Conservation (phyloP, 2,329 filamentous ascomycete genomes). For the Colletotrichum tanaceti region DNA sequence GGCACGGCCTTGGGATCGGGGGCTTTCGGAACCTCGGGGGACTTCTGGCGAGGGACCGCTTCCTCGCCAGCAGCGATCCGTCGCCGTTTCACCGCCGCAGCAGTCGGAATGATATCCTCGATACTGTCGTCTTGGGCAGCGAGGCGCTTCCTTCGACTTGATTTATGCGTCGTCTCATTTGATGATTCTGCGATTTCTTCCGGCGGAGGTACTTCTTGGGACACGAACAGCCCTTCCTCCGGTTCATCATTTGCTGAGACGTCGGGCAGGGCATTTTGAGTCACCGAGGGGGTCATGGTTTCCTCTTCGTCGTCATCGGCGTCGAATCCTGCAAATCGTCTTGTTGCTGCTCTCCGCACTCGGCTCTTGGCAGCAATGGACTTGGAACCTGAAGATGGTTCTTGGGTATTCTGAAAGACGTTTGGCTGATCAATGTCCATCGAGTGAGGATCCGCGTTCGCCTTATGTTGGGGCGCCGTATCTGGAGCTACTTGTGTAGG, state of each 20-base stretch:
- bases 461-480: constrained; percentile 40
- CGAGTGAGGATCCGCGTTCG: constrained; percentile 22
- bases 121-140: constrained; percentile 68
- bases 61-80: constrained; percentile 70
- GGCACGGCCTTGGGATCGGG: constrained; percentile 43
- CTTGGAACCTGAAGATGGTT: constrained; percentile 40
- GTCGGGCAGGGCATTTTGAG: constrained; percentile 13
- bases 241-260: constrained; percentile 43
- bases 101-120: constrained; percentile 79
- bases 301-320: constrained; percentile 56
- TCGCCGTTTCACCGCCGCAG: constrained; percentile 82
- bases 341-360: constrained; percentile 46
- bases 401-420: constrained; percentile 28
- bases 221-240: constrained; percentile 66
- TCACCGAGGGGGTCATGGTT: constrained; percentile 47
- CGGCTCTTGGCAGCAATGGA: constrained; percentile 43
- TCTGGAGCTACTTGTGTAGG: constrained; percentile 47
- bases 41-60: constrained; percentile 51
- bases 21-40: constrained; percentile 45
- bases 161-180: constrained; percentile 41
- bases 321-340: constrained; percentile 81
- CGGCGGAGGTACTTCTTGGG: constrained; percentile 54
- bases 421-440: constrained; percentile 46
- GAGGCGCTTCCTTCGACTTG: constrained; percentile 59
- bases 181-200: constrained; percentile 41